Evolutionary conservation across 164 flowering plant genomes (phyloP).

Genomic region (Euptelea pleiosperma): DNA sequence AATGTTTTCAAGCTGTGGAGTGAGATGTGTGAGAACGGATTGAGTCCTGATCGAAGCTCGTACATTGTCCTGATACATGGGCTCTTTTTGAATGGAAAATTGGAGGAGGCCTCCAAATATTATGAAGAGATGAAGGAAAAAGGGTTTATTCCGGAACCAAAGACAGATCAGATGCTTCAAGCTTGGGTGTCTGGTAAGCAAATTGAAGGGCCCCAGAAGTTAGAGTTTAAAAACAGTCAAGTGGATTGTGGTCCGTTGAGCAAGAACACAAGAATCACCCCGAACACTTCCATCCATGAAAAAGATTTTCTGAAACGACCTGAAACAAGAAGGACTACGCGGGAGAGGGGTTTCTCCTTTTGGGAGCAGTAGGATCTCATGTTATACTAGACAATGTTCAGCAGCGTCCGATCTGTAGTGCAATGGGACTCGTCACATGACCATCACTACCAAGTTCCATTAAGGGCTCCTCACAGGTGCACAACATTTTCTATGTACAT

Average conservation of each 20-base stretch:
- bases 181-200: constrained; percentile 51
- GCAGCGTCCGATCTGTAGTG: background rate
- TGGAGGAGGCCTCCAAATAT: constrained; percentile 64
- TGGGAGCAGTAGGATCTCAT: constrained; percentile 30
- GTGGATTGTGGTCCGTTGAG: constrained; percentile 6
- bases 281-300: constrained; percentile 16
- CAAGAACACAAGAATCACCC: constrained; percentile 15
- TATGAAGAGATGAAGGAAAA: constrained; percentile 74
- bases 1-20: constrained; percentile 67
- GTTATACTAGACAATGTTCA: background rate
- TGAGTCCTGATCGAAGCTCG: constrained; percentile 65
- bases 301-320: constrained; percentile 42
- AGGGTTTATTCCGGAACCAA: constrained; percentile 56
- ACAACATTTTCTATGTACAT: background rate
- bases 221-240: constrained; percentile 22
- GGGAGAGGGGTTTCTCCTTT: constrained; percentile 59
- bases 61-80: constrained; percentile 75
- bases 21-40: constrained; percentile 59
- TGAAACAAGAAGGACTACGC: constrained; percentile 48
- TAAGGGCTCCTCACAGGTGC: constrained; percentile 5
- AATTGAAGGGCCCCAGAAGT: constrained; percentile 14
- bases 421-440: background rate
- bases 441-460: background rate
- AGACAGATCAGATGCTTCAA: constrained; percentile 62
- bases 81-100: constrained; percentile 68